Conservation (phyloP, 768 basidiomycete species). For the Chalciporus piperatus region DNA sequence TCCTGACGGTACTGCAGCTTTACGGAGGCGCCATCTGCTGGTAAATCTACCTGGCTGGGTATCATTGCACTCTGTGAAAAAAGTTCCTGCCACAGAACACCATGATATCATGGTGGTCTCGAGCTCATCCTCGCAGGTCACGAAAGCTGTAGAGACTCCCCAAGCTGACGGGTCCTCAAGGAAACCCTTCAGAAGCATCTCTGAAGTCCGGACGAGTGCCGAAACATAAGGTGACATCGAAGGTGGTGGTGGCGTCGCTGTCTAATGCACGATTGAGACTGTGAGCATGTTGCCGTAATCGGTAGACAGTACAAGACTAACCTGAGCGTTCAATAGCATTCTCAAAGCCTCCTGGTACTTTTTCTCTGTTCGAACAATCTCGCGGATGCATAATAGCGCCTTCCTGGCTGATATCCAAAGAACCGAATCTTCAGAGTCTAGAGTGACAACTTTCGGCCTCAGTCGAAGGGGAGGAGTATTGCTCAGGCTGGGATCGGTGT, state of each 20-base stretch:
- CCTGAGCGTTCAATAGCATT: constrained; percentile 37
- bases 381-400: constrained; percentile 44
- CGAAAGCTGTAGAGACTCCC: constrained; percentile 61
- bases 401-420: constrained; percentile 39
- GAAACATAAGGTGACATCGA: constrained; percentile 52
- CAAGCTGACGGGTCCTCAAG: constrained; percentile 62
- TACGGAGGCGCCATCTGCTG: constrained; percentile 26
- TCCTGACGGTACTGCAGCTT: constrained; percentile 6
- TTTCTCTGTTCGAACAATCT: constrained; percentile 46
- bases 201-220: constrained; percentile 49
- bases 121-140: constrained; percentile 49
- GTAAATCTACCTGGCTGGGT: constrained; percentile 7
- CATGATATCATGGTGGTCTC: constrained; percentile 57
- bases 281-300: not conserved
- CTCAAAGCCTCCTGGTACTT: constrained; percentile 40
- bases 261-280: constrained; percentile 21
- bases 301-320: constrained; percentile 11
- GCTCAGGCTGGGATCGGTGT: not conserved
- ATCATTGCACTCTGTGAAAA: constrained; percentile 34
- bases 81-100: constrained; percentile 32
- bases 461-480: not conserved
- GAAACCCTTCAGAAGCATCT: constrained; percentile 47
- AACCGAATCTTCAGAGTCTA: constrained; percentile 22
- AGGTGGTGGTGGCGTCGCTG: constrained; percentile 44
- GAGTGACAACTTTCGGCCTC: constrained; percentile 2